Evolutionary conservation across 1,139 yeast species (phyloP).

Genomic region (Nadsonia commutata): DNA sequence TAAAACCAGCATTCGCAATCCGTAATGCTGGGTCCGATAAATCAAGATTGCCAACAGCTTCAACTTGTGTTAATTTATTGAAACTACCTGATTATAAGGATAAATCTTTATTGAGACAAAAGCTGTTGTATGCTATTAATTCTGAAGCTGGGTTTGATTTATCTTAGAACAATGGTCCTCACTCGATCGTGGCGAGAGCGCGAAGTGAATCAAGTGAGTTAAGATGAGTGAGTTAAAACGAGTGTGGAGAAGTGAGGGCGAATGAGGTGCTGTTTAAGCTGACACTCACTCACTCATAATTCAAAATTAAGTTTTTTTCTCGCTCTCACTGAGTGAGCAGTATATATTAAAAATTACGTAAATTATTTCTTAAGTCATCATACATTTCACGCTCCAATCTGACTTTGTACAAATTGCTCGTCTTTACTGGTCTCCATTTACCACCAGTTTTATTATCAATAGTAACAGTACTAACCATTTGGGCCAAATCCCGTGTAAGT

Average conservation of each 20-base stretch:
- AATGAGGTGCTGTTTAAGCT: no score
- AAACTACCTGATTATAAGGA: conserved; percentile 71
- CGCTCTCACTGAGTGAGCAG: no score
- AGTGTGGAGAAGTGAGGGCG: no score
- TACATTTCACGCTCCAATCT: background rate
- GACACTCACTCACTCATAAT: no score
- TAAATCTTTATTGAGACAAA: conserved; percentile 40
- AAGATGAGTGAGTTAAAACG: no score
- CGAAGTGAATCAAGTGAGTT: no score
- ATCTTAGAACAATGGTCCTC: conserved; percentile 27
- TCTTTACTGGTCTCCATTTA: background rate
- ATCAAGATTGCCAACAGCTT: conserved; percentile 70
- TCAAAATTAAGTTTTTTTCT: no score
- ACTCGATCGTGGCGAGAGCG: no score
- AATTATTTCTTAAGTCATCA: background rate
- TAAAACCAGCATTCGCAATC: conserved; percentile 72
- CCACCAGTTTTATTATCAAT: background rate
- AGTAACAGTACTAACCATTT: background rate
- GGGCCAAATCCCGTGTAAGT: background rate
- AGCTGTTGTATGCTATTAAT: conserved; percentile 61
- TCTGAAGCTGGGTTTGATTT: conserved; percentile 81
- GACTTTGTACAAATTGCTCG: background rate
- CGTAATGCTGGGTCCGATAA: conserved; percentile 42
- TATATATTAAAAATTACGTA: background rate
- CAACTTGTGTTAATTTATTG: conserved; percentile 81